phyloP scores from a whole-genome alignment of 2,329 filamentous ascomycete species.

The Teratosphaeria gauchensis region DNA sequence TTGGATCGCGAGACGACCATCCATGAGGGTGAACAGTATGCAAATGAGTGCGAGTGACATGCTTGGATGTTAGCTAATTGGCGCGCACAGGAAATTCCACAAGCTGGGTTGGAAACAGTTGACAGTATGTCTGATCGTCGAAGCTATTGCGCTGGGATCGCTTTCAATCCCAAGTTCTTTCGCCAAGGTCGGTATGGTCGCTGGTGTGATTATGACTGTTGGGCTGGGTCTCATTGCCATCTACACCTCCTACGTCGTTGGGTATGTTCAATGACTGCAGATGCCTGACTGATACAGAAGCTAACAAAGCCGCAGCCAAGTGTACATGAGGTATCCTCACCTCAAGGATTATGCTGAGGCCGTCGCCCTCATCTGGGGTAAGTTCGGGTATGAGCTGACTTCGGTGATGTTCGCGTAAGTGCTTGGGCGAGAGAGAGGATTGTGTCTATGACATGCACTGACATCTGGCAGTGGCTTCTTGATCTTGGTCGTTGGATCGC shows the following conservation, averaged over 20 bases:
- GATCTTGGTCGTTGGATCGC: slow-evolving; percentile 34
- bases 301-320: slow-evolving; percentile 31
- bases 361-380: slow-evolving; percentile 33
- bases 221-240: slow-evolving; percentile 48
- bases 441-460: neutral
- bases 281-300: neutral
- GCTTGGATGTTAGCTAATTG: neutral
- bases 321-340: slow-evolving; percentile 43
- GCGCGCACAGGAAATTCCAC: slow-evolving; percentile 1
- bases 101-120: slow-evolving; percentile 4
- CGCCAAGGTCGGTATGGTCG: slow-evolving; percentile 45
- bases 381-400: slow-evolving; percentile 33
- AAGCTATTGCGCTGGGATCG: slow-evolving; percentile 50
- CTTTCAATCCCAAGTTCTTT: slow-evolving; percentile 48
- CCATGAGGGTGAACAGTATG: slow-evolving; percentile 1
- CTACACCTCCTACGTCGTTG: slow-evolving; percentile 53
- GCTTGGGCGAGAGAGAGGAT: neutral
- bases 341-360: slow-evolving; percentile 37
- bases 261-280: slow-evolving; percentile 16
- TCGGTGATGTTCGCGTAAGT: slow-evolving; percentile 30
- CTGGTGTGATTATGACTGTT: slow-evolving; percentile 47
- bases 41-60: neutral
- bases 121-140: slow-evolving; percentile 35
- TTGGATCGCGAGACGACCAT: neutral
- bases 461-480: slow-evolving; percentile 26